These are phyloP conservation scores for Pascua guehoae DNA, from an alignment of 1,284 basidiomycete species.

Conservation along the genomic window DNA sequence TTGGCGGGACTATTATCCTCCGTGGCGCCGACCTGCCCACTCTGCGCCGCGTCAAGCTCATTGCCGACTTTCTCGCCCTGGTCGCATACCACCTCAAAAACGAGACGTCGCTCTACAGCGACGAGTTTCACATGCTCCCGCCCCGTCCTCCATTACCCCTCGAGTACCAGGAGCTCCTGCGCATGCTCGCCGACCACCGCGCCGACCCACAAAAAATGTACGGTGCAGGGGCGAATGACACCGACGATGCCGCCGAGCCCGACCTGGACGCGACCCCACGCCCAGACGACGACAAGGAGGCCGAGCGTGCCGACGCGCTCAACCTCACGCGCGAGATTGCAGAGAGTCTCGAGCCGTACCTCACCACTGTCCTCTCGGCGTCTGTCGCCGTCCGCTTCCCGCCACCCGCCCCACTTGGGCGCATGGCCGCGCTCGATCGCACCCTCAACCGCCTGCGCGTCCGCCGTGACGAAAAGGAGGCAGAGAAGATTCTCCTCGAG, in stretches of 20 bases:
- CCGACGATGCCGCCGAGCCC: not conserved
- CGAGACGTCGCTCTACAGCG: constrained; percentile 91
- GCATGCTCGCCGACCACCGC: constrained; percentile 20
- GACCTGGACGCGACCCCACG: constrained; percentile 54
- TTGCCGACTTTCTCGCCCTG: constrained; percentile 85
- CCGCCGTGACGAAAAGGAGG: constrained; percentile 68
- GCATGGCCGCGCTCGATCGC: constrained; percentile 81
- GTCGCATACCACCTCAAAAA: constrained; percentile 82
- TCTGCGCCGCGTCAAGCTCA: constrained; percentile 81
- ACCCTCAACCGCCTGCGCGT: constrained; percentile 63
- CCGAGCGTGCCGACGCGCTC: constrained; percentile 59
- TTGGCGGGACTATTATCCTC: constrained; percentile 90
- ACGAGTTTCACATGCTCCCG: constrained; percentile 79
- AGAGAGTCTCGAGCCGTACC: constrained; percentile 73
- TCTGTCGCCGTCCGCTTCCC: constrained; percentile 85
- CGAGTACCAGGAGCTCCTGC: constrained; percentile 37
- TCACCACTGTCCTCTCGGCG: constrained; percentile 79
- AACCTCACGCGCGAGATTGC: constrained; percentile 54
- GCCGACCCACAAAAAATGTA: not conserved
- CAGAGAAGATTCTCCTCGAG: constrained; percentile 70
- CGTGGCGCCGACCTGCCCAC: constrained; percentile 81
- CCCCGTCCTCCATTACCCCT: constrained; percentile 36
- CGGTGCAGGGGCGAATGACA: not conserved
- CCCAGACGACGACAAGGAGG: constrained; percentile 58
- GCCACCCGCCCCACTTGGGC: constrained; percentile 77